phyloP scores from a whole-genome alignment of 164 flowering plant genomes.

The Santalum album region DNA sequence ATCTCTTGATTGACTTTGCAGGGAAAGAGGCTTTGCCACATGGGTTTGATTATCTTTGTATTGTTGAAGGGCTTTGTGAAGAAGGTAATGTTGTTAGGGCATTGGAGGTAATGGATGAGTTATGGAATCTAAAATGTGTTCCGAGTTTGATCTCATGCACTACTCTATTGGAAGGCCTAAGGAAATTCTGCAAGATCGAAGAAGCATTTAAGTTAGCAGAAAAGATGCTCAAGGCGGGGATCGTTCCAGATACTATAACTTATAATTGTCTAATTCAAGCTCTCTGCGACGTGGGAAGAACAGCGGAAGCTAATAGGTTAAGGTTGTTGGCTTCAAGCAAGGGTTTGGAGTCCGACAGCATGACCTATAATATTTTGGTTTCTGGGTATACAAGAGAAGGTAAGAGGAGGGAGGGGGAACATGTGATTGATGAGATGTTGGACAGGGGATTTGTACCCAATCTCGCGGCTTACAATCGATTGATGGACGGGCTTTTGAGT shows the following conservation, averaged over 20 bases:
- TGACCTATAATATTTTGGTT: conserved; percentile 51
- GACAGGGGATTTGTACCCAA: conserved; percentile 72
- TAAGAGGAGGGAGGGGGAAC: conserved; percentile 51
- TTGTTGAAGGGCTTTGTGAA: conserved; percentile 52
- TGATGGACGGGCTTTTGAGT: conserved; percentile 38
- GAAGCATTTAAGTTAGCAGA: conserved; percentile 40
- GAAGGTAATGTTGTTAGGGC: conserved; percentile 36
- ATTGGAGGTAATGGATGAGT: conserved; percentile 39
- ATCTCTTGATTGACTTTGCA: conserved; percentile 49
- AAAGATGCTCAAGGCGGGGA: conserved; percentile 51
- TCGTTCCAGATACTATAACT: conserved; percentile 66
- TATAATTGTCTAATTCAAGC: conserved; percentile 58
- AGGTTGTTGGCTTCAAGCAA: conserved; percentile 57
- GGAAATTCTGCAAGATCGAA: conserved; percentile 27
- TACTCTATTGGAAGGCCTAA: conserved; percentile 63
- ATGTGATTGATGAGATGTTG: conserved; percentile 73
- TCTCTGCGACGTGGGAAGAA: conserved; percentile 49
- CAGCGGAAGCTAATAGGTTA: conserved; percentile 54
- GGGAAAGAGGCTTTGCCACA: conserved; percentile 51
- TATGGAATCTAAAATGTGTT: conserved; percentile 42
- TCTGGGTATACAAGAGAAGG: conserved; percentile 60
- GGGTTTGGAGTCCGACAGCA: conserved; percentile 50
- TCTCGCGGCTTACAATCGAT: conserved; percentile 62
- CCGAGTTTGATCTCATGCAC: conserved; percentile 58
- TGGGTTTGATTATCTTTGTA: conserved; percentile 44